Base-by-base conservation (phyloP, 495 filamentous ascomycete genomes). In the Trichoderma orchidacearum region DNA sequence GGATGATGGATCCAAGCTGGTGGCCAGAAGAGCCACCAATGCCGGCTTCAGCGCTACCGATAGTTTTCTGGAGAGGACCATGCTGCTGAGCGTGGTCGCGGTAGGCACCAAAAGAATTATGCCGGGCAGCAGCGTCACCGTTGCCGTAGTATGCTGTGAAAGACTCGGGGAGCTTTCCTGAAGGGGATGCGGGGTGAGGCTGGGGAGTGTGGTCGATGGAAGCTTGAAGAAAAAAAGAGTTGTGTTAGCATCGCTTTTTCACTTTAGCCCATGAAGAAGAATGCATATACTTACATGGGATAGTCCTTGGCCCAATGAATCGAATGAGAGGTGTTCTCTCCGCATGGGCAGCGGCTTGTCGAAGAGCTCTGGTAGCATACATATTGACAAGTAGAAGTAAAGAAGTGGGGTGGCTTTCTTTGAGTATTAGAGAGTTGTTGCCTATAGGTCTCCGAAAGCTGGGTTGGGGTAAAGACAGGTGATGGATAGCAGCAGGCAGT, bases 51-150 rank as follows among this genome's bases (percentile, higher is more conserved):
- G 66, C 65, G 66, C 68, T 69, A n/a, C n/a, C 66, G 66, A 76
- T 70, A 61, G 72, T 75, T 61, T 80, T 77, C 60, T 78, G 78
- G 51, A 97, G 82, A 9, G 93, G 93, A 21, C 93, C 93, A 70
- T 96, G 91, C 68, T 96, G 92, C 70, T 90, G 86, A 27, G 92
- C 94, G 71, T 89, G 89, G 67, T 85, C 81, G 64, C 93, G 85
- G 81, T 98, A 98, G 62, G 82, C 75, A 59, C 89, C 89, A 77
- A 98, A 98, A 45, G 86, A 86, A 4, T 78, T 62, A 63, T 89
- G 87, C 48, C 86, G 83, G 41, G 82, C 79, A 67, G 85, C 81
- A 45, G 65, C 61, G 18, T 62, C 62, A 29, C 60, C 61, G 62
- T 58, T 58, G 59, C 63, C 66, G 58, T 69, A 71, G 41, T 45